A percentile compares a stretch with the other conserved stretches of the same genome.
These are phyloP conservation scores for Closterium sp. DNA, from an alignment of 139 green algal genomes.

Conservation along the genomic window DNA sequence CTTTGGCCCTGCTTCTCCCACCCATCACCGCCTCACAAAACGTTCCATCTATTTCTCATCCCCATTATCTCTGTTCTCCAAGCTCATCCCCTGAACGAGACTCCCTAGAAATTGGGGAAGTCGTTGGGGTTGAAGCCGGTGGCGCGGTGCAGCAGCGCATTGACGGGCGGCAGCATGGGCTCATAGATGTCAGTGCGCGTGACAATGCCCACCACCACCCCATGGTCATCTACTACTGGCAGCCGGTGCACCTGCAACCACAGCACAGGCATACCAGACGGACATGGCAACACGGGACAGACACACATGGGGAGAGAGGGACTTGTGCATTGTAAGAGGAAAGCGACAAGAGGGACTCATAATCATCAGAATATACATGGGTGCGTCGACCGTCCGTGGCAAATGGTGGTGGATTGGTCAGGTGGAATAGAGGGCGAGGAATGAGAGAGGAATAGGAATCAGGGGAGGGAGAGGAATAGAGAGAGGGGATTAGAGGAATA, in stretches of 20 bases:
- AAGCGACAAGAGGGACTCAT: background rate
- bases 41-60: too few species aligned
- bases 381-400: too few species aligned
- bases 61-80: too few species aligned
- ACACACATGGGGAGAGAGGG: background rate
- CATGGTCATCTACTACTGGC: conserved; percentile 61
- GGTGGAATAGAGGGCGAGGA: too few species aligned
- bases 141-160: conserved; percentile 7
- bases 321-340: background rate
- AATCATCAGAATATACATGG: too few species aligned
- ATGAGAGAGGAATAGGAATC: too few species aligned
- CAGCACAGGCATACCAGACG: background rate
- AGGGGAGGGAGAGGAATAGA: too few species aligned
- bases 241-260: conserved; percentile 57
- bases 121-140: background rate
- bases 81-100: too few species aligned
- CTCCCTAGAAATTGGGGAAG: background rate
- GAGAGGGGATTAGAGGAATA: too few species aligned
- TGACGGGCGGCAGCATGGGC: conserved; percentile 43
- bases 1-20: too few species aligned
- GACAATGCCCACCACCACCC: conserved; percentile 60
- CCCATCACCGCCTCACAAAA: too few species aligned
- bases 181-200: conserved; percentile 67
- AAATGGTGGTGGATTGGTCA: too few species aligned
- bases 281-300: background rate